Evolutionary conservation across 345 rosid species (phyloP).

Genomic region (Pelargonium nanum): DNA sequence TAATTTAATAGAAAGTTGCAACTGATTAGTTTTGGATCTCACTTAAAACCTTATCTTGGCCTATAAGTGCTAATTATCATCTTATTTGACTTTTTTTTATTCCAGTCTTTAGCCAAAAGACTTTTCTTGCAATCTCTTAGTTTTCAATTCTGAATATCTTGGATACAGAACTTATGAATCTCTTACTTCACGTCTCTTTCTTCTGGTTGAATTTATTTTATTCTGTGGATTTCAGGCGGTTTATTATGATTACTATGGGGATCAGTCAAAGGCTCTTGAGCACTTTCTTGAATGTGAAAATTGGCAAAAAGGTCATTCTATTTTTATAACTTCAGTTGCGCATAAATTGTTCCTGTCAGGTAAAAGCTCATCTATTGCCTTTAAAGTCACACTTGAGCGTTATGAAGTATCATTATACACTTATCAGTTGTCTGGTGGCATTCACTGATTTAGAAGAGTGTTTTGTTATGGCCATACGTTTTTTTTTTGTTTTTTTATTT

Average conservation of each 20-base stretch:
- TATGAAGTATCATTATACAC: slow-evolving; percentile 1
- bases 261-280: slow-evolving; percentile 68
- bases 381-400: slow-evolving; percentile 8
- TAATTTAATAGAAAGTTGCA: neutral
- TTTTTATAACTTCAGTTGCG: slow-evolving; percentile 66
- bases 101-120: too few relatives aligned
- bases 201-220: slow-evolving; percentile 10
- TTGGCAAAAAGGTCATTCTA: slow-evolving; percentile 90
- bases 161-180: too few relatives aligned
- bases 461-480: neutral
- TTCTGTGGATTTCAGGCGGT: slow-evolving; percentile 52
- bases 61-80: too few relatives aligned
- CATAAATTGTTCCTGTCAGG: slow-evolving; percentile 70
- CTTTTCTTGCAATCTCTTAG: neutral
- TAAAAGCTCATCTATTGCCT: slow-evolving; percentile 17
- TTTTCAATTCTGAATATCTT: neutral
- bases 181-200: neutral
- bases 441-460: neutral
- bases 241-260: slow-evolving; percentile 55
- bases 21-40: neutral
- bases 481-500: too few relatives aligned
- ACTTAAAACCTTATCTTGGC: neutral
- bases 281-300: slow-evolving; percentile 72
- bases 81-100: too few relatives aligned
- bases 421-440: neutral